A percentile compares a stretch with the other conserved stretches of the same genome.
Evolutionary conservation across 495 filamentous ascomycete genomes (phyloP).

Genomic region (Penicillium nucicola): DNA sequence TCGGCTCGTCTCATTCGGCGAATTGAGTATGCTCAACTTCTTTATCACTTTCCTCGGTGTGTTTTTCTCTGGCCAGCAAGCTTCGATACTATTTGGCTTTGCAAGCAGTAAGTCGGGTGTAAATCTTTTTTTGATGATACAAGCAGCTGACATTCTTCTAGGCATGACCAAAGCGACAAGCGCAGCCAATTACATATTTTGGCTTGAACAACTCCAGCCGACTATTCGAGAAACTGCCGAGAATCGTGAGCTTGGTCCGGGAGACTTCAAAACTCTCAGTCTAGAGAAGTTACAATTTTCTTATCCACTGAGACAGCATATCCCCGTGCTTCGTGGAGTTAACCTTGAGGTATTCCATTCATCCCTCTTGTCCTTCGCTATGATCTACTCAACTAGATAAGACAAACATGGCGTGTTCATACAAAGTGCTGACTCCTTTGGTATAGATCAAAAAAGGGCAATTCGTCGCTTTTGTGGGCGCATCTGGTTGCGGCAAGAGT

Average conservation of each 20-base stretch:
- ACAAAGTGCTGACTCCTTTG: no score
- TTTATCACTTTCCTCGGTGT: constrained; percentile 53
- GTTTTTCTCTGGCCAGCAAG: constrained; percentile 49
- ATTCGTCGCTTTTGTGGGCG: constrained; percentile 52
- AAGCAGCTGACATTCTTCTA: background rate
- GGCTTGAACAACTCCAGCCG: constrained; percentile 35
- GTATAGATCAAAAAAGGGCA: constrained; percentile 28
- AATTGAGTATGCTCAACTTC: constrained; percentile 46
- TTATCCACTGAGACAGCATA: constrained; percentile 40
- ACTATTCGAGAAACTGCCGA: constrained; percentile 34
- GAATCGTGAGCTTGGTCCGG: constrained; percentile 23
- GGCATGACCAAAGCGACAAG: constrained; percentile 45
- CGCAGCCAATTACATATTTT: constrained; percentile 44
- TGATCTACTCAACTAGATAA: no score
- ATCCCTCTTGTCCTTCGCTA: no score
- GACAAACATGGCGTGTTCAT: no score
- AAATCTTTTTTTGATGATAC: no score
- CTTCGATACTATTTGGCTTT: constrained; percentile 42
- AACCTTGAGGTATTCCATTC: constrained; percentile 8
- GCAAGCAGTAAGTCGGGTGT: constrained; percentile 19
- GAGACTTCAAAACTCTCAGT: constrained; percentile 28
- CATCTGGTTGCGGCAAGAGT: constrained; percentile 56
- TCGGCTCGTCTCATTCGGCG: constrained; percentile 26
- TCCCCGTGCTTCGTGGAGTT: constrained; percentile 9
- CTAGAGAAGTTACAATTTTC: constrained; percentile 55